A percentile compares a stretch with the other conserved stretches of the same genome.
Conservation (phyloP, 2,329 filamentous ascomycete species). For the Chrysoporthe deuterocubensis region DNA sequence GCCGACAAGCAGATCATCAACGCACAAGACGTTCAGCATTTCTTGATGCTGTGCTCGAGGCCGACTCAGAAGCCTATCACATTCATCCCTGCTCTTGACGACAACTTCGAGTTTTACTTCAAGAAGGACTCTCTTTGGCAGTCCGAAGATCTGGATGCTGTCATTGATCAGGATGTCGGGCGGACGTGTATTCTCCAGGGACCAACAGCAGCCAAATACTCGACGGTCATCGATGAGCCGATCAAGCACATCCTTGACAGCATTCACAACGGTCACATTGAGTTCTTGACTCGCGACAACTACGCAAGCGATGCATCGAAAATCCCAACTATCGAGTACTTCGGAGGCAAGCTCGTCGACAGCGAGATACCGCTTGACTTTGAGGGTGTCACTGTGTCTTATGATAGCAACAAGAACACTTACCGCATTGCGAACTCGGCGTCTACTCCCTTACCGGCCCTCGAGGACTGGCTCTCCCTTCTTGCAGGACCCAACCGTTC, state of each 20-base stretch:
- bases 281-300: slow-evolving; percentile 75
- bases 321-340: slow-evolving; percentile 91
- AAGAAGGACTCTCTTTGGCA: slow-evolving; percentile 99
- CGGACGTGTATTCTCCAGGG: slow-evolving; percentile 96
- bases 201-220: slow-evolving; percentile 89
- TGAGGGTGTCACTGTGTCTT: slow-evolving; percentile 82
- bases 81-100: slow-evolving; percentile 93
- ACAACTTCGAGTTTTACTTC: slow-evolving; percentile 99
- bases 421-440: slow-evolving; percentile 82
- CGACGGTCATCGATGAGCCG: slow-evolving; percentile 87
- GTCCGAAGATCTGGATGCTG: slow-evolving; percentile 94
- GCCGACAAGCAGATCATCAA: slow-evolving; percentile 92
- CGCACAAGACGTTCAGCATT: slow-evolving; percentile 97
- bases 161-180: slow-evolving; percentile 94
- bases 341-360: slow-evolving; percentile 84
- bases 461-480: slow-evolving; percentile 85
- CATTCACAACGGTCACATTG: slow-evolving; percentile 87
- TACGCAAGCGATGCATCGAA: slow-evolving; percentile 74
- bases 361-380: slow-evolving; percentile 74
- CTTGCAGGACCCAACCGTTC: slow-evolving; percentile 85
- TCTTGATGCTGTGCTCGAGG: slow-evolving; percentile 88
- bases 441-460: slow-evolving; percentile 72
- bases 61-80: slow-evolving; percentile 95
- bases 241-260: slow-evolving; percentile 93
- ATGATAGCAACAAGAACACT: slow-evolving; percentile 77